Base-by-base conservation (phyloP, 768 basidiomycete species). In the Xanthoconium purpureum region DNA sequence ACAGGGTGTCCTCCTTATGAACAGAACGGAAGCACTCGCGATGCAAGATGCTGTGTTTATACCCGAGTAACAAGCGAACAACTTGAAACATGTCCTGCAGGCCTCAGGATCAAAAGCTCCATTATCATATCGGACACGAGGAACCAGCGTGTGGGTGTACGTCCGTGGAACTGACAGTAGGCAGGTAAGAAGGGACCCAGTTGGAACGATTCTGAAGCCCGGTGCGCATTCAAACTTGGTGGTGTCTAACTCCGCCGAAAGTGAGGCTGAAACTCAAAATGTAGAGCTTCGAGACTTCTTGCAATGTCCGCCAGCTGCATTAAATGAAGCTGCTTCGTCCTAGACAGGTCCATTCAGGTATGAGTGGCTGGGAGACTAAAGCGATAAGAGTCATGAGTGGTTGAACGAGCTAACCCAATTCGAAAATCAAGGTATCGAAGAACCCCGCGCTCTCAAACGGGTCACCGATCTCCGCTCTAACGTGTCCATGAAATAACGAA, bases 111-210 rank as follows among this genome's bases (percentile, higher is more conserved):
- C 33, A 35, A 12, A 35, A 12, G 33, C 8, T 6, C 33, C 47
- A 36, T 37, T 12, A 24, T 29, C 37, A 56, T 20, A 44, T 20
- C 45, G 50, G 44, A 46, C 62, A 63, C 54, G 62, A 52, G 62
- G 61, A 30, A 36, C 17, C 51, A 35, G 51, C 61, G 32, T 63
- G 61, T 9, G 20, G 3, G 15, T 8, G 30, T 54, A 57, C 60
- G 61, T 55, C 40, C 49, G 45, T 50, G 39, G 24, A 29, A 32
- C 11, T n/a, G 39, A n/a, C 17, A n/a, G 5, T 15, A 10, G 17
- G n/a, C 24, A 24, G 24, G 24, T 24, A 24, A 24, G 24, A 24
- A 24, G 24, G 4, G 24, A 24, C 24, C 24, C 24, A 24, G 2
- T 24, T 2, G 4, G 24, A 24, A 24, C 24, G 24, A 4, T 24